These are phyloP conservation scores for Sporobolus alterniflorus DNA, from an alignment of 202 grass and related monocot species.

Conservation along the genomic window DNA sequence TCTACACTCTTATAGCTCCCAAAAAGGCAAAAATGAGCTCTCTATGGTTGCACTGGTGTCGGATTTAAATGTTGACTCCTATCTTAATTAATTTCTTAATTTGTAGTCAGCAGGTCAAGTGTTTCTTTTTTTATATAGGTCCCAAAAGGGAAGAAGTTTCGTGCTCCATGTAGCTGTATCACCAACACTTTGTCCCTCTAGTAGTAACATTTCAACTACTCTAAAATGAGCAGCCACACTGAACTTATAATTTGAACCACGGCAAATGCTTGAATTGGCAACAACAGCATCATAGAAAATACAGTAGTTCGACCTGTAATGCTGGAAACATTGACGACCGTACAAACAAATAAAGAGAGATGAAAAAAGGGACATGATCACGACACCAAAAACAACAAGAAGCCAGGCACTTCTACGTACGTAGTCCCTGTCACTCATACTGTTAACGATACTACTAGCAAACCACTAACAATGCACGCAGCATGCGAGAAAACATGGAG, in stretches of 20 bases:
- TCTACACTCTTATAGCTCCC: neutral
- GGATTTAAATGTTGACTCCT: too few relatives aligned
- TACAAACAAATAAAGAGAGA: slow-evolving; percentile 54
- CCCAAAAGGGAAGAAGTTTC: too few relatives aligned
- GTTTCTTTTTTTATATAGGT: too few relatives aligned
- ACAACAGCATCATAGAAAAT: slow-evolving; percentile 27
- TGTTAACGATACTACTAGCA: slow-evolving; percentile 67
- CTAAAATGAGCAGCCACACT: neutral
- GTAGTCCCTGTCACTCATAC: slow-evolving; percentile 25
- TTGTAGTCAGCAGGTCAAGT: too few relatives aligned
- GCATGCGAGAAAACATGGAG: neutral
- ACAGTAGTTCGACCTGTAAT: slow-evolving; percentile 9
- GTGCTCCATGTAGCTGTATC: neutral
- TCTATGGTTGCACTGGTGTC: too few relatives aligned
- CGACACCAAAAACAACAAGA: slow-evolving; percentile 29
- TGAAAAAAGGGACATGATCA: slow-evolving; percentile 22
- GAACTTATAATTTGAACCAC: slow-evolving; percentile 23
- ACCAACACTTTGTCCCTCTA: neutral
- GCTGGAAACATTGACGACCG: slow-evolving; percentile 33
- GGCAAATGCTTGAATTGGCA: slow-evolving; percentile 23
- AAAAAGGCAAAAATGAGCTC: too few relatives aligned
- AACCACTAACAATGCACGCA: slow-evolving; percentile 46
- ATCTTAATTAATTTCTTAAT: too few relatives aligned
- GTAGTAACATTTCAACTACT: neutral
- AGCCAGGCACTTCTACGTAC: slow-evolving; percentile 57